These are phyloP conservation scores for Candida awuae DNA, from an alignment of 805 yeast species.

Conservation along the genomic window DNA sequence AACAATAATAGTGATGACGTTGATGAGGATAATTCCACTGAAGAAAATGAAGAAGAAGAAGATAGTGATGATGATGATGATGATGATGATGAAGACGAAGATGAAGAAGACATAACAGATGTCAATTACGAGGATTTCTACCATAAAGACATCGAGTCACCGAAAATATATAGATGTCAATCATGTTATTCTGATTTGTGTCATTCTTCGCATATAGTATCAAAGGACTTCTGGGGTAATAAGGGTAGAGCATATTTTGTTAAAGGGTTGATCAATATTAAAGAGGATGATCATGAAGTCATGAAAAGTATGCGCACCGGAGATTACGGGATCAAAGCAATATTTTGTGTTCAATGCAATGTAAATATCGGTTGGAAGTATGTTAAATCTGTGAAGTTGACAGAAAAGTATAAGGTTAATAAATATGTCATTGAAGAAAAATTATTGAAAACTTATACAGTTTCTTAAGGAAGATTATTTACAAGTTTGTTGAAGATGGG, in stretches of 20 bases:
- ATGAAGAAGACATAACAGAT: neutral
- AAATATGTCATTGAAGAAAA: slow-evolving; percentile 28
- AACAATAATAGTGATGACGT: neutral
- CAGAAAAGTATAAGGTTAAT: slow-evolving; percentile 29
- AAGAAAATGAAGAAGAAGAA: slow-evolving; percentile 1
- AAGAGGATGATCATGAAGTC: slow-evolving; percentile 14
- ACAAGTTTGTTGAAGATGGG: neutral
- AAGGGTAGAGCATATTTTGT: slow-evolving; percentile 30
- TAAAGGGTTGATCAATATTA: slow-evolving; percentile 24
- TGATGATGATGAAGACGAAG: neutral
- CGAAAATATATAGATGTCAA: slow-evolving; percentile 24
- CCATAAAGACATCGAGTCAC: neutral
- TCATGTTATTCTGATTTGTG: slow-evolving; percentile 30
- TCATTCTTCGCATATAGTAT: slow-evolving; percentile 22
- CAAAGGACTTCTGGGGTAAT: slow-evolving; percentile 28
- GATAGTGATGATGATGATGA: neutral
- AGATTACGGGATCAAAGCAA: slow-evolving; percentile 23
- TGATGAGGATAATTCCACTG: neutral
- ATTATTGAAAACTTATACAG: slow-evolving; percentile 5
- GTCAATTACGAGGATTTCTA: neutral
- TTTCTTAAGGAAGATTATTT: neutral
- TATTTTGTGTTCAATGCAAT: slow-evolving; percentile 28
- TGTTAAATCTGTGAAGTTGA: slow-evolving; percentile 22
- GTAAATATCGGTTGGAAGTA: slow-evolving; percentile 30
- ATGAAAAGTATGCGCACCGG: slow-evolving; percentile 29